Conservation (phyloP, 441 rosid species). For the Monsonia emarginata region DNA sequence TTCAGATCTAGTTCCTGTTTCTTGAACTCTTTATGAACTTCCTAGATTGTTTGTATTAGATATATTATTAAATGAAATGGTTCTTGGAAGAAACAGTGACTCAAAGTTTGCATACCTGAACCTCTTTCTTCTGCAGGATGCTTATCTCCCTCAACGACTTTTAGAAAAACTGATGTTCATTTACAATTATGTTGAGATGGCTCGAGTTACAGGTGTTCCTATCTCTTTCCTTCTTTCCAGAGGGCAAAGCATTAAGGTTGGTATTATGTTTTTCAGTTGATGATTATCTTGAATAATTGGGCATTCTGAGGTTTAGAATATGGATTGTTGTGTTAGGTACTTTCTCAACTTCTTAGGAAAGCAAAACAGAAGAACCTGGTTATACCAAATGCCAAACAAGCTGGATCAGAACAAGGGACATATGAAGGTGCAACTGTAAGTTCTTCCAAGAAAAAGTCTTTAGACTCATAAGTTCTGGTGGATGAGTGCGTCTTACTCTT, state of each 20-base stretch:
- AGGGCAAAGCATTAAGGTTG: constrained; percentile 95
- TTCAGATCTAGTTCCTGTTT: not conserved
- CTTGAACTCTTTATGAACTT: not conserved
- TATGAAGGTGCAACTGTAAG: constrained; percentile 99
- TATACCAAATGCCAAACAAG: constrained; percentile 79
- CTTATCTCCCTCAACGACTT: constrained; percentile 95
- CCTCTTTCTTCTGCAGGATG: constrained; percentile 53
- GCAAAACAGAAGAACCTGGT: constrained; percentile 75
- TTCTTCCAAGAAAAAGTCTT: constrained; percentile 12
- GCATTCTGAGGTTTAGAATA: constrained; percentile 19
- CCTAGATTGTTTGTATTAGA: not conserved
- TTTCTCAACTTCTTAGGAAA: constrained; percentile 94
- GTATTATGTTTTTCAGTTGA: constrained; percentile 10
- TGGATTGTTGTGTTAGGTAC: constrained; percentile 44
- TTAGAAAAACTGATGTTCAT: constrained; percentile 86
- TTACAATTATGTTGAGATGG: constrained; percentile 97
- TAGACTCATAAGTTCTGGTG: not conserved
- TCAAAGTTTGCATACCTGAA: not conserved
- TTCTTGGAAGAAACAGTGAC: not conserved
- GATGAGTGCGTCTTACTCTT: not conserved
- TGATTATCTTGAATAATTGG: constrained; percentile 17
- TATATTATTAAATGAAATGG: not conserved
- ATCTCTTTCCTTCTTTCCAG: constrained; percentile 90
- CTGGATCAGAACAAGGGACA: constrained; percentile 87
- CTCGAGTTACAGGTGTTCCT: constrained; percentile 98